Conservation (phyloP, 2,329 filamentous ascomycete species). For the Diaporthe eres region DNA sequence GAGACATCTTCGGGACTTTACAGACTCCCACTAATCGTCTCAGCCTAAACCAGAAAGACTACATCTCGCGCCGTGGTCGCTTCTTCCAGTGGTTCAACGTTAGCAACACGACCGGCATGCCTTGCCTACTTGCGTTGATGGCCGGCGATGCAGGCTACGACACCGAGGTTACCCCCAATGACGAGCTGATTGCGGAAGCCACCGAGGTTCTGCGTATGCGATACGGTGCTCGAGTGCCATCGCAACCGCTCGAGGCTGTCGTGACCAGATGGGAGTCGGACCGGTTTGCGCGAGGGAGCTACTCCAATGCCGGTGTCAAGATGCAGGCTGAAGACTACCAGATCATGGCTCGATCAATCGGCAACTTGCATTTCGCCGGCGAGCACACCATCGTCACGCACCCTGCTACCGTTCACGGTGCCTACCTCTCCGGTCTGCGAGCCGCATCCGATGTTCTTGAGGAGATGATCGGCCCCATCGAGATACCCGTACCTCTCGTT, state of each 20-base stretch:
- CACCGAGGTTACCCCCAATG: conserved; percentile 82
- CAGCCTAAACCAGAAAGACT: conserved; percentile 85
- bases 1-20: conserved; percentile 95
- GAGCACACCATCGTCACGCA: conserved; percentile 97
- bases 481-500: conserved; percentile 82
- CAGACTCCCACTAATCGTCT: conserved; percentile 78
- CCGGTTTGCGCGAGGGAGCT: conserved; percentile 91
- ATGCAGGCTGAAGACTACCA: conserved; percentile 93
- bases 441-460: conserved; percentile 90
- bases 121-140: conserved; percentile 92
- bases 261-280: conserved; percentile 95
- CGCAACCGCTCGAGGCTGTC: conserved; percentile 83
- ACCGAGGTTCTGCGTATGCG: conserved; percentile 82
- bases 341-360: conserved; percentile 85
- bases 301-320: conserved; percentile 90
- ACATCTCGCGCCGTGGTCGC: conserved; percentile 83
- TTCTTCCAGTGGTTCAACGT: conserved; percentile 99
- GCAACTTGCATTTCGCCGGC: conserved; percentile 93
- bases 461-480: conserved; percentile 83
- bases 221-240: conserved; percentile 78
- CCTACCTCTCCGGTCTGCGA: conserved; percentile 92
- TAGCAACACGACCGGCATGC: conserved; percentile 88
- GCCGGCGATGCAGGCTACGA: conserved; percentile 94
- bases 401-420: conserved; percentile 96
- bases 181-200: conserved; percentile 84